Percentiles rank a stretch among this genome's conserved stretches.
phyloP scores from a whole-genome alignment of 371 early-diverging fungal species.

The Dinochytrium kinnereticum region DNA sequence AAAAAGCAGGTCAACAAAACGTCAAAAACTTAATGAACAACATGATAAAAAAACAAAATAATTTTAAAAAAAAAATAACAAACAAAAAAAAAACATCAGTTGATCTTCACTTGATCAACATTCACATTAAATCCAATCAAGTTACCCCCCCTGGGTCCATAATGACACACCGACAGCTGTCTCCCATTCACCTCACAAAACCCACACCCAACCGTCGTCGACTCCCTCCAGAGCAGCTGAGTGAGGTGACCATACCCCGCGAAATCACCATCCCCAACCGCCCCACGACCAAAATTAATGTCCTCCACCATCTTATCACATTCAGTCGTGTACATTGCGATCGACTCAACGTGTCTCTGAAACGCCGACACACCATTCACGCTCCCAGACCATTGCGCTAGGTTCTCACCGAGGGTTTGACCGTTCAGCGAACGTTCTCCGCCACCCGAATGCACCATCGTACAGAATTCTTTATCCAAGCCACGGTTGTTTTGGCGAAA shows the following conservation, averaged over 20 bases:
- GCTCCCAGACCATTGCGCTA: neutral
- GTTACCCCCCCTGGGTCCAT: neutral
- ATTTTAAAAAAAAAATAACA: too few relatives aligned
- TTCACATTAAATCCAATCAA: too few relatives aligned
- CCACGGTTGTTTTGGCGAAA: neutral
- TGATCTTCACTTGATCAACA: too few relatives aligned
- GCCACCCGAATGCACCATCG: neutral
- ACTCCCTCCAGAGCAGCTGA: neutral
- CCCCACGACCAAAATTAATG: neutral
- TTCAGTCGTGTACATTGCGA: neutral
- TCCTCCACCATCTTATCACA: neutral
- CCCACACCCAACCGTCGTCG: neutral
- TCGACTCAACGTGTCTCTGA: neutral
- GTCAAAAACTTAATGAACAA: too few relatives aligned
- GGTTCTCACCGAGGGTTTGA: neutral
- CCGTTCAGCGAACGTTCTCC: neutral
- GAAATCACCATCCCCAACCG: neutral
- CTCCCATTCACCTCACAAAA: neutral
- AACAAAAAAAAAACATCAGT: too few relatives aligned
- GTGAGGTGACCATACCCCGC: conserved; percentile 1
- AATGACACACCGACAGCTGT: neutral
- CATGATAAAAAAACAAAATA: too few relatives aligned
- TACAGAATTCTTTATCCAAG: too few relatives aligned
- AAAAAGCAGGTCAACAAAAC: too few relatives aligned
- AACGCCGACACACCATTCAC: neutral